Base-by-base conservation (phyloP, 495 filamentous ascomycete genomes). In the Neurospora hispaniola region DNA sequence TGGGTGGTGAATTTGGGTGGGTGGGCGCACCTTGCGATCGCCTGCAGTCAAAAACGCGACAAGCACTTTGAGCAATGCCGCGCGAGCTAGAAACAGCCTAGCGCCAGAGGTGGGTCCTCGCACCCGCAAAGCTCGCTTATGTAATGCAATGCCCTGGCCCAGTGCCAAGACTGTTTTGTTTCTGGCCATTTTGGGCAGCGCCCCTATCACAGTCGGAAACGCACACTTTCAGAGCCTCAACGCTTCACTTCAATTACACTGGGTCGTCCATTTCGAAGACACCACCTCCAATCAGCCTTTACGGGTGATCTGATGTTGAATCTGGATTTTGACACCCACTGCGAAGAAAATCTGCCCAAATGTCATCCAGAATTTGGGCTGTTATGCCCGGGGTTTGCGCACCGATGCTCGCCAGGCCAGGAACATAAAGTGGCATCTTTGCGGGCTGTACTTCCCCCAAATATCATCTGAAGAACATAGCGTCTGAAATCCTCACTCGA, bases 41-140 rank as follows among this genome's bases (percentile, higher is more conserved):
- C 69, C 31, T 46, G 41, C 42, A 41, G 43, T 39, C 70, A 71
- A 71, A 71, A 71, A 71, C 70, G 70, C 70, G 70, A 71, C 44
- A 62, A 62, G 54, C 54, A 62, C 54, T 31, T 62, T 62, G 54
- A 62, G 54, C 54, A 35, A 62, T 62, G 54, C 54, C 54, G 54
- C 54, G 54, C 54, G 54, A 62, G 54, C 54, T 62, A 62, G 54
- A 62, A 62, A 62, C 23, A 62, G 12, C 54, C 54, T 62, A 62
- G 54, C 54, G 54, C 23, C 11, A 31, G 3, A 16, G 54, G 54
- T 62, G 54, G 54, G 23, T 62, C 23, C 54, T 54, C 2, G 5
- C 10, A 2, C 20, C 20, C 46, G 20, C 54, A 62, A 62, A 7
- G 6, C 0, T 0, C 1, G 54, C 54, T 62, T 62, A 62, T 35